Evolutionary conservation across 148 eudicot species (phyloP).

Genomic region (Dianthus caryophyllus): DNA sequence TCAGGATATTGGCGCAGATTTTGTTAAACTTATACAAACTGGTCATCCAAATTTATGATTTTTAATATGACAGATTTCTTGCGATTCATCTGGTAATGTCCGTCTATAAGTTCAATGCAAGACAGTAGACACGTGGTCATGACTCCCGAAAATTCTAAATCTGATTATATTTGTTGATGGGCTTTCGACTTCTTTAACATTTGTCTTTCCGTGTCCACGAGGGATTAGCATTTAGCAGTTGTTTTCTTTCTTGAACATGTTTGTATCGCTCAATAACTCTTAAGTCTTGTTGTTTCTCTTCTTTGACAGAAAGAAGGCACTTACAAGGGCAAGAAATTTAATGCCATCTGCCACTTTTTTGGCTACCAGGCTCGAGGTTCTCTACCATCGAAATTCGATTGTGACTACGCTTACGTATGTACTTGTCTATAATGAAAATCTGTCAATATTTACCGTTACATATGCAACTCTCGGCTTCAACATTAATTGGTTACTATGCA

Average conservation of each 20-base stretch:
- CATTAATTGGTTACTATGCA: slow-evolving; percentile 24
- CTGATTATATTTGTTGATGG: background rate
- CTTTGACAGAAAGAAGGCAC: slow-evolving; percentile 86
- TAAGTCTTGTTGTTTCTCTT: background rate
- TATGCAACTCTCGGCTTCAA: slow-evolving; percentile 5
- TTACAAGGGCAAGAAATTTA: slow-evolving; percentile 97
- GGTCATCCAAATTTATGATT: background rate
- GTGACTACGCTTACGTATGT: slow-evolving; percentile 95
- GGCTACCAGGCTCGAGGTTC: slow-evolving; percentile 99
- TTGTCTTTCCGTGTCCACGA: background rate
- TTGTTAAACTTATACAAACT: background rate
- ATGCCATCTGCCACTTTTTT: slow-evolving; percentile 96
- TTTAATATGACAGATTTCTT: too few relatives aligned
- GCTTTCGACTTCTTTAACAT: background rate
- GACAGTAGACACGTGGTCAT: background rate
- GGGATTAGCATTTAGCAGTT: background rate
- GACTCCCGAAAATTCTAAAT: background rate
- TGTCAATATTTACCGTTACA: background rate
- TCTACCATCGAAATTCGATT: slow-evolving; percentile 90
- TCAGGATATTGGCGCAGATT: background rate
- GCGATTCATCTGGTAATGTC: background rate
- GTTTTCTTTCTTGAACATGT: background rate
- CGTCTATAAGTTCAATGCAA: background rate
- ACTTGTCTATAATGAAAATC: slow-evolving; percentile 5
- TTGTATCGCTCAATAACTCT: background rate